Evolutionary conservation across 2,329 filamentous ascomycete genomes (phyloP).

Genomic region (Fusarium verticillioides): DNA sequence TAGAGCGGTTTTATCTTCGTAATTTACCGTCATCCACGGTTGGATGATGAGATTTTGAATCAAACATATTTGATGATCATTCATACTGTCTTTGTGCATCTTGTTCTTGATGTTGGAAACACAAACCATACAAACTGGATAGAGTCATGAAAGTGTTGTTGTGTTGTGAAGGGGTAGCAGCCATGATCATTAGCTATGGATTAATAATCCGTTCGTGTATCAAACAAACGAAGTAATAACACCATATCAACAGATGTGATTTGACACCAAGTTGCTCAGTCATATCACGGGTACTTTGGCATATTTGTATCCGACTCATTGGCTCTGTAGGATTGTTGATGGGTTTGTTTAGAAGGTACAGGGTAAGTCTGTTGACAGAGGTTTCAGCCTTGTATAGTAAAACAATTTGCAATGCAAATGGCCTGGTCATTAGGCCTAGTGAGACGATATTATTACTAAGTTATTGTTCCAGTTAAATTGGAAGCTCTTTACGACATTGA

Average conservation of each 20-base stretch:
- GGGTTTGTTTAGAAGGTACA: not conserved
- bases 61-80: conserved; percentile 12
- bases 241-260: too few relatives aligned
- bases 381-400: conserved; percentile 1
- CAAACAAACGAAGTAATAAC: rapidly evolving
- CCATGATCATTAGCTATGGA: rapidly evolving
- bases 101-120: not conserved
- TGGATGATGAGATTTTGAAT: conserved; percentile 38
- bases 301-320: not conserved
- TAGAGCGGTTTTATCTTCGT: conserved; percentile 38
- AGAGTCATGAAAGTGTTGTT: not conserved
- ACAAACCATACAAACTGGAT: not conserved
- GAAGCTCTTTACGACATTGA: not conserved
- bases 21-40: conserved; percentile 25
- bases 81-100: not conserved
- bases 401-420: not conserved
- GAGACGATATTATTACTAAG: rapidly evolving
- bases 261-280: not conserved
- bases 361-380: not conserved
- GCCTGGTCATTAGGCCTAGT: too few relatives aligned
- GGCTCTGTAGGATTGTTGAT: not conserved
- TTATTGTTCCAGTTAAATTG: too few relatives aligned
- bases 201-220: rapidly evolving
- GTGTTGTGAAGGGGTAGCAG: not conserved
- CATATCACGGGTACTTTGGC: not conserved